Conservation (phyloP, 2,329 filamentous ascomycete species). For the Arthrobotrys conoides region DNA sequence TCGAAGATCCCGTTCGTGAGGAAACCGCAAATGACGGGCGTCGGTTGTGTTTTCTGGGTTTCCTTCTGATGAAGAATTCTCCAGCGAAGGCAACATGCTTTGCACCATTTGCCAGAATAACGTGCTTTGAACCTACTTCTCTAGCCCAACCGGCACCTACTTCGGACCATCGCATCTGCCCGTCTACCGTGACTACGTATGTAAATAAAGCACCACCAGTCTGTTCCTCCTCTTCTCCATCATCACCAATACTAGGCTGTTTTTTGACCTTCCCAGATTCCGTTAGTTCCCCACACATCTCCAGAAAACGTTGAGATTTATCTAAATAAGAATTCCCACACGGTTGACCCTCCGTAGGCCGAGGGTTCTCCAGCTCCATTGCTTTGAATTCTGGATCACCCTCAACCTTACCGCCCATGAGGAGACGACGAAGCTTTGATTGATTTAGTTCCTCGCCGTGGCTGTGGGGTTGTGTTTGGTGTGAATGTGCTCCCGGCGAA, state of each 20-base stretch:
- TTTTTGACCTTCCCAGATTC: constrained; percentile 54
- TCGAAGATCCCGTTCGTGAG: constrained; percentile 42
- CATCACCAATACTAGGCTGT: constrained; percentile 38
- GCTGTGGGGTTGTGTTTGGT: constrained; percentile 7
- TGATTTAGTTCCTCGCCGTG: constrained; percentile 30
- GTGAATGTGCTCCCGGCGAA: constrained; percentile 4
- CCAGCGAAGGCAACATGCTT: constrained; percentile 58
- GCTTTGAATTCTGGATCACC: constrained; percentile 55
- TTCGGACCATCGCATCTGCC: constrained; percentile 59
- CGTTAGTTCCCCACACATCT: constrained; percentile 58
- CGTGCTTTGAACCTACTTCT: constrained; percentile 58
- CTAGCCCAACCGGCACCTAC: constrained; percentile 52
- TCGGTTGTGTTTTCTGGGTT: constrained; percentile 41
- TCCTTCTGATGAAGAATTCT: constrained; percentile 58
- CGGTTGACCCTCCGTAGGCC: constrained; percentile 42
- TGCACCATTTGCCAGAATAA: constrained; percentile 52
- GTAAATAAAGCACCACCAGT: constrained; percentile 54
- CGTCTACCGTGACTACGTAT: constrained; percentile 56
- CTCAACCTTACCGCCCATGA: constrained; percentile 50
- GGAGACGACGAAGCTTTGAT: constrained; percentile 45
- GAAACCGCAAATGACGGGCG: constrained; percentile 39
- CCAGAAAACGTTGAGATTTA: constrained; percentile 53
- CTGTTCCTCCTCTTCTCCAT: constrained; percentile 54
- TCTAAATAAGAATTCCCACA: constrained; percentile 45
- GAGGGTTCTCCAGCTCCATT: constrained; percentile 58